Base-by-base conservation (phyloP, 371 early-diverging fungal species). In the Dinochytrium kinnereticum region DNA sequence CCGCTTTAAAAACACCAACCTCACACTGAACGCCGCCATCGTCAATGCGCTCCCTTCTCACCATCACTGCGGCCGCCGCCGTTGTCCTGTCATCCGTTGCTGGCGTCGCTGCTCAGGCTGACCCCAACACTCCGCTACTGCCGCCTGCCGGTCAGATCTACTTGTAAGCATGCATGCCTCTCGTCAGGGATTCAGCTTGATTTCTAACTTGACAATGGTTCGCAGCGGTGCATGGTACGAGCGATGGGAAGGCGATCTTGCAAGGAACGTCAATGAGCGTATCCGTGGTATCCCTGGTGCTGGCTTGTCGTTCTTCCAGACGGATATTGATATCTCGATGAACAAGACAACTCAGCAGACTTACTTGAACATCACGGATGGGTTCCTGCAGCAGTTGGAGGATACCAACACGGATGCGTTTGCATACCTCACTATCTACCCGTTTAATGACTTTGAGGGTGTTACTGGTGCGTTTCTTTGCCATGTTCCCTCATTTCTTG, bases 321-420 rank as follows among this genome's bases (percentile, higher is more conserved):
- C 91, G 73, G 94, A 96, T 83, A 94, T 96, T 75, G 96, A 96
- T 51, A 94, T 97, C 36, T 94, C 95, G 1, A 93, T 93, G 94
- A 93, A 26, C 82, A 94, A 38, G 90, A 93, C n/a, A n/a, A n/a
- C n/a, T 65, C 69, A 64, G 31, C 39, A 24, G 61, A 68, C 72
- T 1, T 1, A 71, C 40, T 76, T 57, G 59, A 69, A 67, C 49
- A 53, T 70, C 37, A 49, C 69, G 19, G 51, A 19, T n/a, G 71
- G 68, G 31, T 72, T 69, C 51, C 33, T 71, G 38, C 57, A 59
- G 51, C 75, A 74, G 71, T 57, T 81, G 33, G 66, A 76, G 37
- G 75, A 76, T 31, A 76, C 77, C 17, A 50, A 49, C 1, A 74
- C 81, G 1, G 75, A 81, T 64, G 73, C 81, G 0, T 61, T 72